Base-by-base conservation (phyloP, 2,329 filamentous ascomycete genomes). In the Trichophaea hybrida region DNA sequence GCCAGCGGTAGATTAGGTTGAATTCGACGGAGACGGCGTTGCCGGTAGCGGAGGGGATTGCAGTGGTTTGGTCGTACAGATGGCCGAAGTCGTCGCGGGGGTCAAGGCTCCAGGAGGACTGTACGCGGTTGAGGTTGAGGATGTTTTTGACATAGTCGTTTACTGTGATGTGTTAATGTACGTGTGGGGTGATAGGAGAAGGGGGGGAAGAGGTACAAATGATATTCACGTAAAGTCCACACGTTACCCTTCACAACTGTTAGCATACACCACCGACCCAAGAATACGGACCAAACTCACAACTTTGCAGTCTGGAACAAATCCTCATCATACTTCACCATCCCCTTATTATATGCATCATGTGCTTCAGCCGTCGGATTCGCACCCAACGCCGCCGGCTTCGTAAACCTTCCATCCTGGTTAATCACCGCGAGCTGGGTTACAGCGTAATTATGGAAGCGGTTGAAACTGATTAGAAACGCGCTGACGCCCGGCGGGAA, bases 1-100 rank as follows among this genome's bases (percentile, higher is more conserved):
- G 88, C 87, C 88, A 94, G 64, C 88, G 79, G 71, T 94, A 94
- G 66, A 86, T 84, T 7, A 94, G 77, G 69, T 93, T 94, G 76
- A 94, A 94, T 73, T 94, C 88, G 3, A 85, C 86, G 0, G 86
- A 91, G 4, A 91, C 86, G 64, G 85, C 82, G 68, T 93, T 94
- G 54, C 88, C 88, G 0, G 85, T 80, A 44, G 86, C 88, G 31
- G 82, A 77, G 50, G 85, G 81, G 0, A 84, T 80, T 0, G 80
- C 78, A 1, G 78, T 35, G 76, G 75, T 6, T 46, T 46, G 40
- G 40, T 46, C 40, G 52, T 62, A 68, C 13, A 58, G 31, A 61
- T 67, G 69, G 13, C 64, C 64, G 2, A 66, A 60, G 7, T 65
- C 61, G 17, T 60, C 60, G 15, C 68, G 64, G 5, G 69, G 71